Evolutionary conservation across 306 rosid species (phyloP), one percentile per base, ranked within the genome.

Genomic region (Cicer arietinum): DNA sequence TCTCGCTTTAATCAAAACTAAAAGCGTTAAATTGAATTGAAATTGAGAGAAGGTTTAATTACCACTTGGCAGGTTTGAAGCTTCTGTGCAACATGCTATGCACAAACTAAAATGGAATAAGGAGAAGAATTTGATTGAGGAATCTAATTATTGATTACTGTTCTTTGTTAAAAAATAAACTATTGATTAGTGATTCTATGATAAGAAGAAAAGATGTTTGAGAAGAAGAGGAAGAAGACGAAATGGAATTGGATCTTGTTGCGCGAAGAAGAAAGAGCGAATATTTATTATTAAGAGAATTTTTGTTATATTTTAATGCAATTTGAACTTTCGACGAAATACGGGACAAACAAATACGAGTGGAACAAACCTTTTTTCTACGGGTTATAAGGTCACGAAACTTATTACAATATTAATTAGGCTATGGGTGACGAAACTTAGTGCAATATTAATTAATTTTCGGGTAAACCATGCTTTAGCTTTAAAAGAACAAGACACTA

Each of bases 41-140:
- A 58, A 40, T 35, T 9, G 53, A 75, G 12, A 3, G 4, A 75
- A 61, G 25, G 0, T 44, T 2, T 78, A 73, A 79, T 3, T 77
- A 80, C 89, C 89, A 85, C 60, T 85, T 85, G 2, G 86, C 85
- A 11, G 89, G 60, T 80, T 82, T 85, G 85, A 85, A 82, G 78
- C 86, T 82, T 74, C 85, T 69, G 8, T 73, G 82, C 71, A 85
- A 73, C 85, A 85, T 82, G 14, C 43, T 59, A 73, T 37, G 48
- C 35, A 8, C 18, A 69, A 69, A 22, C 59, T 22, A 50, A 67
- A 48, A 61, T 1, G 11, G n/a, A 64, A 69, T 9, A 44, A 25
- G 9, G 13, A 57, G 11, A 47, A 17, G 63, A 22, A 47, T 53
- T 71, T 5, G 40, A 46, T 52, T 70, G 5, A 13, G 4, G 14